phyloP scores from a whole-genome alignment of 768 basidiomycete species.

The Mrakia blollopis region DNA sequence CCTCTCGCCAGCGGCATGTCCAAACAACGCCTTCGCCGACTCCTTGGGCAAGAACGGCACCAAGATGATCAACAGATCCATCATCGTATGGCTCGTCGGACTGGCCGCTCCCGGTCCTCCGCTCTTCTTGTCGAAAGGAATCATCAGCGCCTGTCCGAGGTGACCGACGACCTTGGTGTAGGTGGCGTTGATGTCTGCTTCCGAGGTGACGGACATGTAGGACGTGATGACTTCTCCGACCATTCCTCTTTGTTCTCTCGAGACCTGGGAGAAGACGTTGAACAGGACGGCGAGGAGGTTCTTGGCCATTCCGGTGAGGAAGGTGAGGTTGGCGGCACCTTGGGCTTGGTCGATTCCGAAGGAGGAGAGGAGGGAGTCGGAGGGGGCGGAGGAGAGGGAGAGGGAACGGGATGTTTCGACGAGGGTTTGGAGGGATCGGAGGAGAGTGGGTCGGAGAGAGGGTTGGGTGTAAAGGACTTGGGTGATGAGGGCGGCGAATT shows the following conservation, averaged over 20 bases:
- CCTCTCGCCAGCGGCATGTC: conserved; percentile 58
- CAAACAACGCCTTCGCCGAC: conserved; percentile 63
- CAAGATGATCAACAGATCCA: conserved; percentile 78
- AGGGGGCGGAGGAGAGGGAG: conserved; percentile 47
- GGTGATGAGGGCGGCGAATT: conserved; percentile 83
- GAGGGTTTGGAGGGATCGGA: conserved; percentile 72
- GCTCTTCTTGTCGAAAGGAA: conserved; percentile 34
- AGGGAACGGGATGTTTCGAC: conserved; percentile 71
- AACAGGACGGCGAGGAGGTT: conserved; percentile 94
- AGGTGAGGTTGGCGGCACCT: conserved; percentile 62
- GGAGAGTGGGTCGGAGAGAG: conserved; percentile 70
- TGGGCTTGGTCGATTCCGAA: conserved; percentile 56
- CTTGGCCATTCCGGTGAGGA: conserved; percentile 71
- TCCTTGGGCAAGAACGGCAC: conserved; percentile 63
- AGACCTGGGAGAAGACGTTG: conserved; percentile 87
- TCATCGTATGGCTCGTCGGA: conserved; percentile 54
- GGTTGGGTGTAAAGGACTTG: conserved; percentile 88
- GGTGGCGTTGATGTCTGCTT: conserved; percentile 72
- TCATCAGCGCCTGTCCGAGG: conserved; percentile 37
- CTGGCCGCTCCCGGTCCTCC: conserved; percentile 31
- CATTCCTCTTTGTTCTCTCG: conserved; percentile 64
- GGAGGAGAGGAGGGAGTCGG: conserved; percentile 45
- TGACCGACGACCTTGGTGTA: conserved; percentile 67
- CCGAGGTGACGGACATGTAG: conserved; percentile 78
- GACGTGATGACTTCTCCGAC: conserved; percentile 81